Conservation (phyloP, 75 land plant species). For the Pinus albicaulis region DNA sequence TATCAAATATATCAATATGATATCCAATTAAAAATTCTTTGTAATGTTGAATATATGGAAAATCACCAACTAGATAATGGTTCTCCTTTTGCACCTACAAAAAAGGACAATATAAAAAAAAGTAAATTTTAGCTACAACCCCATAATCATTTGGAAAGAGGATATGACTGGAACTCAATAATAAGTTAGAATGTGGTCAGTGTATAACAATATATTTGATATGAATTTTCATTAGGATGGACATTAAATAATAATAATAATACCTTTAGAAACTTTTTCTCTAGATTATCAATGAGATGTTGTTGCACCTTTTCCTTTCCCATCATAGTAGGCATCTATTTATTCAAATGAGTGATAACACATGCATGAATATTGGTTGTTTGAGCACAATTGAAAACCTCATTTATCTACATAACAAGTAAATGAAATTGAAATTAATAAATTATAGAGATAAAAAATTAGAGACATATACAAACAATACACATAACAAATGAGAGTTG, state of each 20-base stretch:
- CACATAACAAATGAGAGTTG: neutral
- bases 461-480: neutral
- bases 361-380: conserved; percentile 27
- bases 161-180: no score
- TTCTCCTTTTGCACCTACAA: conserved; percentile 66
- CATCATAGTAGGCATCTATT: conserved; percentile 29
- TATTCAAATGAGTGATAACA: conserved; percentile 23
- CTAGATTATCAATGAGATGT: conserved; percentile 22
- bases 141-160: no score
- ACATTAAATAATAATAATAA: neutral
- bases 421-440: neutral
- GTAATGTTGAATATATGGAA: conserved; percentile 80
- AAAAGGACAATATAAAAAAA: neutral
- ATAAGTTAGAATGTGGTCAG: neutral
- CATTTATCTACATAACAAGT: conserved; percentile 20
- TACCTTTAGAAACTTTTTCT: conserved; percentile 22
- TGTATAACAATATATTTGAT: no score
- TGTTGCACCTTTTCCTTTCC: conserved; percentile 24
- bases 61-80: conserved; percentile 82
- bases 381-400: conserved; percentile 23
- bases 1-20: conserved; percentile 88
- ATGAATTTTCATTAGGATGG: no score
- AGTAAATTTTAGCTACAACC: no score
- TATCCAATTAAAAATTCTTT: conserved; percentile 67
- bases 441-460: neutral